Percentiles rank a stretch among this genome's conserved stretches.
Conservation (phyloP, 176 grass and related monocot species). For the Oropetium thomaeum region DNA sequence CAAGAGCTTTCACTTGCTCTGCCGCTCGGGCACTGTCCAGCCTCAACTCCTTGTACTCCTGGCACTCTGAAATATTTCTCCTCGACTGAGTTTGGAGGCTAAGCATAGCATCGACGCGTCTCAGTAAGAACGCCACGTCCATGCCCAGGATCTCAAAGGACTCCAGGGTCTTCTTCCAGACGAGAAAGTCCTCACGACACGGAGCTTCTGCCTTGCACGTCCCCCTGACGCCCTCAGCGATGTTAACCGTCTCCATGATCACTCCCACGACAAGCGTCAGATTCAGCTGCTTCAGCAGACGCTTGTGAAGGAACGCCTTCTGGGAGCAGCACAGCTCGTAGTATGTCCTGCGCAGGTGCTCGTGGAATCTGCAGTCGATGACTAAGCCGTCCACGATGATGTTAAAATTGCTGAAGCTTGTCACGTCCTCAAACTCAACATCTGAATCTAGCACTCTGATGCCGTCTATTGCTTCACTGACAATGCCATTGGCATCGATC, state of each 20-base stretch:
- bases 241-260: constrained; percentile 46
- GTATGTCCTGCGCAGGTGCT: constrained; percentile 27
- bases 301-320: constrained; percentile 38
- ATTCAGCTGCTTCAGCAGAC: constrained; percentile 33
- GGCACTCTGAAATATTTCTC: not conserved
- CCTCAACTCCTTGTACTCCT: constrained; percentile 21
- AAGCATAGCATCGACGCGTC: constrained; percentile 2
- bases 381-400: constrained; percentile 33
- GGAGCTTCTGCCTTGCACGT: not conserved
- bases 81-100: not conserved
- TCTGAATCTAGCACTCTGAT: constrained; percentile 28
- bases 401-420: constrained; percentile 28
- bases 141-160: constrained; percentile 40
- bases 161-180: constrained; percentile 49
- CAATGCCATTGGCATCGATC: not conserved
- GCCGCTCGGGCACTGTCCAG: not conserved
- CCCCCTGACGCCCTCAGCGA: constrained; percentile 31
- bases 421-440: constrained; percentile 1
- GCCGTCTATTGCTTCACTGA: constrained; percentile 12
- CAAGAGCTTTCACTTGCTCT: constrained; percentile 26
- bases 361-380: constrained; percentile 32
- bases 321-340: constrained; percentile 40
- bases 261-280: constrained; percentile 26
- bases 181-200: not conserved
- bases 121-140: constrained; percentile 32